Base-by-base conservation (phyloP, 1,139 yeast species). In the Geotrichum restrictum region DNA sequence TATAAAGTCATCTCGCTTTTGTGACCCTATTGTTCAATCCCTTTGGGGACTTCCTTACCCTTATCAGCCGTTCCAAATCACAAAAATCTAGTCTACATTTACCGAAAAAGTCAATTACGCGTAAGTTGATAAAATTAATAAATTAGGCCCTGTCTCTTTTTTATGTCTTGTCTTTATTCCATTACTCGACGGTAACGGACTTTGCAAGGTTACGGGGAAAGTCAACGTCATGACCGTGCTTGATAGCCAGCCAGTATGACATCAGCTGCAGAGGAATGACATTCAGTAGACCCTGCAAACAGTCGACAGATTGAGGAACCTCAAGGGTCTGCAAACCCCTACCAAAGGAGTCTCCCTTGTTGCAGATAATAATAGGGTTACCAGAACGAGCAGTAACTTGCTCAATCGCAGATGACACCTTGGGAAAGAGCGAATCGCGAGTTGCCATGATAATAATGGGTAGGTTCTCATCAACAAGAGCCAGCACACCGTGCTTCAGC, bases 181-280 rank as follows among this genome's bases (percentile, higher is more conserved):
- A 16, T 62, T 77, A 86, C 75, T 85, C 98, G 59, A 94, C 98
- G 51, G 99, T 94, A 56, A 94, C 98, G 45, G 96, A 85, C 77
- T 94, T 94, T 60, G 99, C 99, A 75, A 94, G 80, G 75, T 94
- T 94, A 74, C 98, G 85, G 62, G 99, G 99, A 82, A 93, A 93
- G 71, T 94, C 99, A 55, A 94, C 98, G 69, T 94, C 96, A 64
- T 88, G 85, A 42, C 98, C 98, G 69, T 93, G 86, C 73, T 85
- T 83, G 54, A 88, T 93, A 49, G 98, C 98, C 67, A 94, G 79
- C 94, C 97, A 91, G 76, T 94, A 94, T 68, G 96, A 85, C 82
- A 91, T 91, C 69, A 94, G 79, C 74, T 94, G 99, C 68, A 94
- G 74, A 54, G 98, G 98, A 64, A 94, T 82, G 61, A 94, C 95